A percentile compares a stretch with the other conserved stretches of the same genome.
phyloP scores from a whole-genome alignment of 192 early-diverging fungal species.

The Mortierella antarctica region DNA sequence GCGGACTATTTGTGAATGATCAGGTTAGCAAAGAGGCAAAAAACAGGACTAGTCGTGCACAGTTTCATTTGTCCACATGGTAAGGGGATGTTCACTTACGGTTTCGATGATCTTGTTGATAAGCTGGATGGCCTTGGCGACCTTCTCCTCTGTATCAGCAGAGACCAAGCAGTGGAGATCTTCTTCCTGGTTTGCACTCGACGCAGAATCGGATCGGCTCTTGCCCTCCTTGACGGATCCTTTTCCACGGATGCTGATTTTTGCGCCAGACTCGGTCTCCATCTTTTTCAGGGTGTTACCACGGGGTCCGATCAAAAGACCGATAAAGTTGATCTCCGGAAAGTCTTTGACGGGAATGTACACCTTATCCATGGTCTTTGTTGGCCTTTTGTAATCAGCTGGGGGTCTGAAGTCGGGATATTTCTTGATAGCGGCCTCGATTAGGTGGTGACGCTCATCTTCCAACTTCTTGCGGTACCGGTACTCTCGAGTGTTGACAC shows the following conservation, averaged over 20 bases:
- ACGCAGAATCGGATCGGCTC: constrained; percentile 62
- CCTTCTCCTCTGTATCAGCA: constrained; percentile 90
- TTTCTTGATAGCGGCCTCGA: constrained; percentile 80
- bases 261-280: constrained; percentile 92
- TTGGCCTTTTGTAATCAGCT: constrained; percentile 87
- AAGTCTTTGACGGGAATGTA: constrained; percentile 96
- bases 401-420: constrained; percentile 91
- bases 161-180: constrained; percentile 93
- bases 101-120: constrained; percentile 96
- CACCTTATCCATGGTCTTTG: constrained; percentile 90
- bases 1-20: constrained; percentile 64
- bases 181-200: constrained; percentile 73
- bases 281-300: constrained; percentile 97
- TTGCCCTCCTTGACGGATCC: constrained; percentile 98
- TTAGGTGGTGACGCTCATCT: constrained; percentile 90
- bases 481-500: constrained; percentile 94
- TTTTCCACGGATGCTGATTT: constrained; percentile 95
- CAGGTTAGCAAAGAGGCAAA: background rate
- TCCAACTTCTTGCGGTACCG: constrained; percentile 92
- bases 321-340: constrained; percentile 98
- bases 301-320: constrained; percentile 94
- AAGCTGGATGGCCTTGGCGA: constrained; percentile 83
- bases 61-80: background rate
- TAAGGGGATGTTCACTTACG: constrained; percentile 55
- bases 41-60: background rate